Evolutionary conservation across 345 rosid genomes (phyloP), one percentile per base, ranked within the genome.

Genomic region (Eucalyptus cloeziana): DNA sequence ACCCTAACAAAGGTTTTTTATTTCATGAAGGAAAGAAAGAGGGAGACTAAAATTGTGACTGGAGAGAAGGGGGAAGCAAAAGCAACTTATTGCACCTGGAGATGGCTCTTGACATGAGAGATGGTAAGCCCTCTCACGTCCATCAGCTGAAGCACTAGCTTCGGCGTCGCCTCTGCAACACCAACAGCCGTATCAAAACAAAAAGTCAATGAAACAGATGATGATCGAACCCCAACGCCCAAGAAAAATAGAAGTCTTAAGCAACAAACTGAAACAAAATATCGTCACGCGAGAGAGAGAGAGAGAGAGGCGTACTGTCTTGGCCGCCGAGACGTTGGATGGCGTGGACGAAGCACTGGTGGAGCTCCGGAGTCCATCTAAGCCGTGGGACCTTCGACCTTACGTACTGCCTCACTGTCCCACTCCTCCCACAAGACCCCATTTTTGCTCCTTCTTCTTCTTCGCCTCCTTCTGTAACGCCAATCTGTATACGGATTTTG

Each of bases 331-430:
- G 99, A 44, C 94, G 87, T 30, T 97, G 96, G 25, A 98, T 94
- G 89, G 99, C 99, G 92, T 94, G 94, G 92, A 98, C 94, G 89
- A 98, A 98, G 87, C 97, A 94, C 89, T 92, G 97, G 91, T 98
- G 99, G 86, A 98, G 99, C 76, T 97, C 99, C 33, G 99, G 98
- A 27, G 99, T 98, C 99, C 99, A 98, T 91, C 99, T 92, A 88
- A 98, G 91, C 9, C 99, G 95, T 88, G 99, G 98, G 52, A 97
- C 95, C 52, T 97, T 97, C 45, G 99, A 98, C 88, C 99, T 94
- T 90, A 96, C 89, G 90, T 98, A 97, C 37, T 96, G 98, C 88
- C 99, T 94, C 86, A 97, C 99, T n/a, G 95, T 92, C 19, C 97
- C 97, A 90, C 93, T 95, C 88, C 97, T 94, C 86, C 96, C 95